phyloP scores from a whole-genome alignment of 352 stramenopile species.

The Phytophthora palmivora region DNA sequence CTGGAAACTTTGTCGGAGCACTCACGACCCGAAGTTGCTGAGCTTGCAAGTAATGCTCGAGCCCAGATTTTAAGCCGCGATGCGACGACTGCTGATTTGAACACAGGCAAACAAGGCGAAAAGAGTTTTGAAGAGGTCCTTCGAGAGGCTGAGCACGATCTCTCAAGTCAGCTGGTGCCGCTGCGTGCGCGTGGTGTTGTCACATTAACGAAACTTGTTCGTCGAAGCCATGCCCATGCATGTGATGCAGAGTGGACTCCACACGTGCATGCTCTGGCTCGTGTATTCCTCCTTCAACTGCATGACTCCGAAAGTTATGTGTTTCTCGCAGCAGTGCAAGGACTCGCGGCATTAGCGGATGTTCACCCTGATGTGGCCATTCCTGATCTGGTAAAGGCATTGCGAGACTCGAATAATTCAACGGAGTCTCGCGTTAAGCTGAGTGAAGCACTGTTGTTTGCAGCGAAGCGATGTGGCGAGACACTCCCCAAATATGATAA shows the following conservation, averaged over 20 bases:
- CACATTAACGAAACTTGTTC: slow-evolving; percentile 78
- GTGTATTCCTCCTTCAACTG: slow-evolving; percentile 70
- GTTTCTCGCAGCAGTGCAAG: slow-evolving; percentile 83
- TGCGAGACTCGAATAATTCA: slow-evolving; percentile 54
- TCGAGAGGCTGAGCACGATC: slow-evolving; percentile 58
- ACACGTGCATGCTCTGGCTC: slow-evolving; percentile 56
- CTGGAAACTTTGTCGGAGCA: slow-evolving; percentile 67
- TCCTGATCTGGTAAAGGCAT: slow-evolving; percentile 59
- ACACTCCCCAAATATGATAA: slow-evolving; percentile 75
- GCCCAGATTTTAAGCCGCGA: slow-evolving; percentile 70
- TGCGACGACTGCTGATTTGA: not conserved
- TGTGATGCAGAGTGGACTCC: slow-evolving; percentile 52
- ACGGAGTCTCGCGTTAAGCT: slow-evolving; percentile 85
- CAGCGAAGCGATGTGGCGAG: slow-evolving; percentile 78
- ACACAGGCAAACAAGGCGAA: slow-evolving; percentile 5
- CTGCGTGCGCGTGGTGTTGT: slow-evolving; percentile 79
- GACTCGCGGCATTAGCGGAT: slow-evolving; percentile 67
- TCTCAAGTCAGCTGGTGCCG: slow-evolving; percentile 70
- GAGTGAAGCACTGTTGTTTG: slow-evolving; percentile 83
- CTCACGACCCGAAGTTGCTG: slow-evolving; percentile 64
- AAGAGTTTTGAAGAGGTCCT: slow-evolving; percentile 66
- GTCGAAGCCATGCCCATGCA: slow-evolving; percentile 54
- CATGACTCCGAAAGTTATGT: slow-evolving; percentile 85
- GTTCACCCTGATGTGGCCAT: slow-evolving; percentile 70
- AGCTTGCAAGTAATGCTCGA: slow-evolving; percentile 71